These are phyloP conservation scores for Linnemannia schmuckeri DNA, from an alignment of 192 early-diverging fungal species.

Conservation along the genomic window DNA sequence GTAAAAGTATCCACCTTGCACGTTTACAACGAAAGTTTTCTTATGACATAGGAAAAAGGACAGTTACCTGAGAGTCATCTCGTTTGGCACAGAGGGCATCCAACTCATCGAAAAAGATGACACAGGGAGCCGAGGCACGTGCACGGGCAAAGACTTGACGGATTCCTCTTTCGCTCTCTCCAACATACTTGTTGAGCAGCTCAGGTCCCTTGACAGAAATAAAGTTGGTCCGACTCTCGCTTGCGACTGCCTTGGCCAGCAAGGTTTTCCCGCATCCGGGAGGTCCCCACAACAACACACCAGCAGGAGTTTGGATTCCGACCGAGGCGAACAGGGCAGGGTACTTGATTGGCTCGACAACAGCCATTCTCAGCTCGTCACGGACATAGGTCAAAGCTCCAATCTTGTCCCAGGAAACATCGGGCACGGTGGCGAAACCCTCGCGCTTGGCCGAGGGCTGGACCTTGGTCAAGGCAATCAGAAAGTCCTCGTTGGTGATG, in stretches of 20 bases:
- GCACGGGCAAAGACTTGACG: slow-evolving; percentile 96
- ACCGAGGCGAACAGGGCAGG: slow-evolving; percentile 90
- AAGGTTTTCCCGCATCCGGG: slow-evolving; percentile 99
- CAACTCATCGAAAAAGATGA: slow-evolving; percentile 98
- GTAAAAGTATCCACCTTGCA: slow-evolving; percentile 9
- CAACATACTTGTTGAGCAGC: slow-evolving; percentile 98
- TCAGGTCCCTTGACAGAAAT: slow-evolving; percentile 99
- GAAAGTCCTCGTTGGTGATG: slow-evolving; percentile 90
- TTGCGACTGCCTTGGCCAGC: slow-evolving; percentile 97
- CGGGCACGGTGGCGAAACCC: slow-evolving; percentile 98
- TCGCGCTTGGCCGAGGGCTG: slow-evolving; percentile 98
- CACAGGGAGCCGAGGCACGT: slow-evolving; percentile 92
- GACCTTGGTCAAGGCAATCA: slow-evolving; percentile 87
- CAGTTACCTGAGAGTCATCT: slow-evolving; percentile 84
- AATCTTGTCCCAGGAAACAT: slow-evolving; percentile 96
- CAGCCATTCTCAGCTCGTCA: slow-evolving; percentile 94
- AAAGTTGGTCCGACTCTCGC: slow-evolving; percentile 97
- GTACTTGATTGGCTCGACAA: slow-evolving; percentile 95
- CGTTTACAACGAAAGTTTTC: not conserved
- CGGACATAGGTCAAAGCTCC: slow-evolving; percentile 89
- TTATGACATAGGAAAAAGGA: not conserved
- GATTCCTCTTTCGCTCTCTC: slow-evolving; percentile 97
- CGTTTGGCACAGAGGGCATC: slow-evolving; percentile 94
- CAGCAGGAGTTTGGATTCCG: slow-evolving; percentile 91
- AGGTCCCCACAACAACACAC: slow-evolving; percentile 97